Evolutionary conservation across 805 yeast genomes (phyloP).

Genomic region (Saturnispora bothae): DNA sequence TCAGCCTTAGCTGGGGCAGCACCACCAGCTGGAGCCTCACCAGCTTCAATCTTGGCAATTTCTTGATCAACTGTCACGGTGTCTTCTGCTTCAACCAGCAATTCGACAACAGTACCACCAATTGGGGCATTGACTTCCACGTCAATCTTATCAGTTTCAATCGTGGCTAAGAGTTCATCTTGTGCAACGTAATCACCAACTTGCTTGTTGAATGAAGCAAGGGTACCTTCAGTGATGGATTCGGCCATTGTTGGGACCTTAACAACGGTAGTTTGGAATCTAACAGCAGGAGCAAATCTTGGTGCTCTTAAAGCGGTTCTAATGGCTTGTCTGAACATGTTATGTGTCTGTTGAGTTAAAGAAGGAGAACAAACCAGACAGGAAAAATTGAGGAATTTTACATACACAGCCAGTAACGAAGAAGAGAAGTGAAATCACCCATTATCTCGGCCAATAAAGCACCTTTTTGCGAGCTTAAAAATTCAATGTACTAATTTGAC

Average conservation of each 20-base stretch:
- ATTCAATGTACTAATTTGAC: too few species aligned
- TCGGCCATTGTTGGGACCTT: conserved; percentile 99
- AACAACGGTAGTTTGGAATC: conserved; percentile 37
- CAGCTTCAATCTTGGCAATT: conserved; percentile 75
- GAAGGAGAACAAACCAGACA: too few species aligned
- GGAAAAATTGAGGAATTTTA: background rate
- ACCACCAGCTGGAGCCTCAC: conserved; percentile 53
- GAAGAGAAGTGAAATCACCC: too few species aligned
- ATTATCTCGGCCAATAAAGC: too few species aligned
- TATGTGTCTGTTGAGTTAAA: too few species aligned
- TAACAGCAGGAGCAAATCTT: conserved; percentile 11
- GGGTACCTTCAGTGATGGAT: conserved; percentile 93
- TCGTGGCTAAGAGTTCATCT: conserved; percentile 91
- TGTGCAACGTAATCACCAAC: conserved; percentile 82
- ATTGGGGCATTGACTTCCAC: conserved; percentile 94
- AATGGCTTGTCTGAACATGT: conserved; percentile 11
- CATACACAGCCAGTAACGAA: too few species aligned
- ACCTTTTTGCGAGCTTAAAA: too few species aligned
- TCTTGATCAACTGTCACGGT: conserved; percentile 96
- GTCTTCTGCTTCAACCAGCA: conserved; percentile 75
- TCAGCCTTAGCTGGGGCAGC: conserved; percentile 31
- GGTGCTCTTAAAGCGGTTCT: conserved; percentile 8
- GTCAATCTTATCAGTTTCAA: conserved; percentile 97
- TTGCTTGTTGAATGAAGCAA: conserved; percentile 52
- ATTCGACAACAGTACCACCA: conserved; percentile 78